phyloP scores from a whole-genome alignment of 2,329 filamentous ascomycete genomes.

The Pleomassaria siparia region DNA sequence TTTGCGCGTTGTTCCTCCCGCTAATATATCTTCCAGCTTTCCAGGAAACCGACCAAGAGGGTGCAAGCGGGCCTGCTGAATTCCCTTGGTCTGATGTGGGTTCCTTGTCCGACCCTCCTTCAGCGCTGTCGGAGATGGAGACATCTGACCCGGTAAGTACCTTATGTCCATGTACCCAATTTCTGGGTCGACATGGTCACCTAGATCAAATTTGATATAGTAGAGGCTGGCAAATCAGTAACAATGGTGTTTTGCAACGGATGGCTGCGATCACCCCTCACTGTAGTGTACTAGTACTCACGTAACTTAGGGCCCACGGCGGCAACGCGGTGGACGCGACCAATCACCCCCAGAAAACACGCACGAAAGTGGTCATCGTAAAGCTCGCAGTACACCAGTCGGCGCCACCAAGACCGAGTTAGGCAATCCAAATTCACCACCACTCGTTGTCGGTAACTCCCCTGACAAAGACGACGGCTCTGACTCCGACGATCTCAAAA shows the following conservation, averaged over 20 bases:
- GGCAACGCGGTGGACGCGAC: background rate
- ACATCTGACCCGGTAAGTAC: background rate
- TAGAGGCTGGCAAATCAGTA: no score
- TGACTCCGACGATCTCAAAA: constrained; percentile 3
- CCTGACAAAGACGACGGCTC: background rate
- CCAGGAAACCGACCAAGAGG: background rate
- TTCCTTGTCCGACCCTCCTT: constrained; percentile 4
- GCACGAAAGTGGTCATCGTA: background rate
- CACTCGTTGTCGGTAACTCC: no score
- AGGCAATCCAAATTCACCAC: background rate
- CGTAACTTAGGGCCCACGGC: background rate
- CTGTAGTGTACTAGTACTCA: background rate
- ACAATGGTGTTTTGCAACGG: no score
- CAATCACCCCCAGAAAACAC: background rate
- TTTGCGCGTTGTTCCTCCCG: background rate
- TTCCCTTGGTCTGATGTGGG: constrained; percentile 3
- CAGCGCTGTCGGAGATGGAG: constrained; percentile 1
- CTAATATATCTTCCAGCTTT: background rate
- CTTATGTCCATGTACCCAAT: no score
- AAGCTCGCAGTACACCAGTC: constrained; percentile 2
- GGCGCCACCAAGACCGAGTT: background rate
- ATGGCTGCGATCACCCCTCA: background rate
- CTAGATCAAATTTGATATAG: no score
- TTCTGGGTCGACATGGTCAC: no score
- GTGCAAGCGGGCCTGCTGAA: background rate